phyloP scores from a whole-genome alignment of 2,329 filamentous ascomycete species.

The Coniochaeta ligniaria region DNA sequence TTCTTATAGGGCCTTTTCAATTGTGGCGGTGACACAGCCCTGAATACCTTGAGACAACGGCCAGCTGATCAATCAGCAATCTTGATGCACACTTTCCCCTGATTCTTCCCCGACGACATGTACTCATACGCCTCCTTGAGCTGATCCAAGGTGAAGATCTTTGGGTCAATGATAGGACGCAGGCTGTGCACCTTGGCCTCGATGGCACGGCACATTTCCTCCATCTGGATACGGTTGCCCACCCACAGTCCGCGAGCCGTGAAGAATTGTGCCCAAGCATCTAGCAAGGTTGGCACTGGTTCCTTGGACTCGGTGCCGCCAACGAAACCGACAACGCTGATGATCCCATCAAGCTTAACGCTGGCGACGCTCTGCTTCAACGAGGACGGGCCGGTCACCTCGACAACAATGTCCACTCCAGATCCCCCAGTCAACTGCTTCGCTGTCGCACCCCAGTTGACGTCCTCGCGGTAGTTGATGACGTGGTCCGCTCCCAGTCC shows the following conservation, averaged over 20 bases:
- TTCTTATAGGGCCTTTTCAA: no score
- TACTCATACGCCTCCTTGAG: conserved; percentile 36
- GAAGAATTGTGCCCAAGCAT: conserved; percentile 16
- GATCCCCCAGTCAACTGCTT: conserved; percentile 24
- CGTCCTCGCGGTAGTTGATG: conserved; percentile 32
- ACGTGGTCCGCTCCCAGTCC: conserved; percentile 32
- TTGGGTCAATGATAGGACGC: conserved; percentile 36
- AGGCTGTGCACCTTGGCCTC: conserved; percentile 34
- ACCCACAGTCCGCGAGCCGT: conserved; percentile 38
- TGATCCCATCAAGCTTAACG: no score
- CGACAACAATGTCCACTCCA: conserved; percentile 19
- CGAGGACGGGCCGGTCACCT: no score
- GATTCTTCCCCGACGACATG: conserved; percentile 22
- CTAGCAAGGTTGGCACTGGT: conserved; percentile 20
- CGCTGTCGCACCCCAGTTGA: conserved; percentile 30
- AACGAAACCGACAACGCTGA: conserved; percentile 14
- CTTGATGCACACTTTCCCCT: conserved; percentile 26
- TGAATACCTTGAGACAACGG: conserved; percentile 17
- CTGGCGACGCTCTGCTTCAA: no score
- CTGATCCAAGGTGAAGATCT: conserved; percentile 36
- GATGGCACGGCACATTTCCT: conserved; percentile 43
- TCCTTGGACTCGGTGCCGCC: conserved; percentile 17
- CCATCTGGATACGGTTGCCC: conserved; percentile 38
- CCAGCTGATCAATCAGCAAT: background rate
- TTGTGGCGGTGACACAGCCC: no score